These are phyloP conservation scores for Sporopachydermia cereana DNA, from an alignment of 1,139 yeast species.

Conservation along the genomic window DNA sequence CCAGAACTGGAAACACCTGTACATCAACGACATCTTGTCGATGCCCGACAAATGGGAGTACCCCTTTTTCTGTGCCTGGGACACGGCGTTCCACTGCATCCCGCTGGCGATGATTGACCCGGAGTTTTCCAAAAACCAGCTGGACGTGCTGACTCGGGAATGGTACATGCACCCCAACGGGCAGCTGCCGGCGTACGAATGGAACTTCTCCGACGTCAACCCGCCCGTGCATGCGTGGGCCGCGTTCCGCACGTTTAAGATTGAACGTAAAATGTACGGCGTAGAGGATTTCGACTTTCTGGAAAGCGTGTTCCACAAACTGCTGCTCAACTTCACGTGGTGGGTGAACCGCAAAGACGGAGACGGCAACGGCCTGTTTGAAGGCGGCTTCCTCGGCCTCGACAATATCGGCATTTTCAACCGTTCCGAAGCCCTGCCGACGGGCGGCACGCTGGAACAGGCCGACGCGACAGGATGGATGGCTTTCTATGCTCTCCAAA, in stretches of 20 bases:
- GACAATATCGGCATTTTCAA: slow-evolving; percentile 93
- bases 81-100: slow-evolving; percentile 90
- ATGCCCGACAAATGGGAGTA: slow-evolving; percentile 97
- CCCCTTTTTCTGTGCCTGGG: slow-evolving; percentile 97
- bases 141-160: slow-evolving; percentile 79
- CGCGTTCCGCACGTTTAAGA: slow-evolving; percentile 77
- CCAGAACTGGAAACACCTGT: slow-evolving; percentile 81
- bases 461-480: slow-evolving; percentile 98
- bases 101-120: slow-evolving; percentile 95
- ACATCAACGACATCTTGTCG: slow-evolving; percentile 79
- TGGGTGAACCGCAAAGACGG: slow-evolving; percentile 94
- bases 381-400: slow-evolving; percentile 89
- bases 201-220: slow-evolving; percentile 93
- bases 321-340: slow-evolving; percentile 88
- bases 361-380: slow-evolving; percentile 84
- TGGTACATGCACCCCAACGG: slow-evolving; percentile 99
- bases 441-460: slow-evolving; percentile 86
- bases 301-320: slow-evolving; percentile 86
- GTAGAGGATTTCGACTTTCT: slow-evolving; percentile 72
- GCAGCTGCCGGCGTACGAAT: slow-evolving; percentile 95
- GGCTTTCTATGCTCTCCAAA: slow-evolving; percentile 87
- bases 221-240: slow-evolving; percentile 99
- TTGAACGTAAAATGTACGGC: slow-evolving; percentile 82
- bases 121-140: slow-evolving; percentile 81
- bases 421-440: slow-evolving; percentile 88